Base-by-base conservation (phyloP, 2,329 filamentous ascomycete genomes). In the Cercospora janseana region DNA sequence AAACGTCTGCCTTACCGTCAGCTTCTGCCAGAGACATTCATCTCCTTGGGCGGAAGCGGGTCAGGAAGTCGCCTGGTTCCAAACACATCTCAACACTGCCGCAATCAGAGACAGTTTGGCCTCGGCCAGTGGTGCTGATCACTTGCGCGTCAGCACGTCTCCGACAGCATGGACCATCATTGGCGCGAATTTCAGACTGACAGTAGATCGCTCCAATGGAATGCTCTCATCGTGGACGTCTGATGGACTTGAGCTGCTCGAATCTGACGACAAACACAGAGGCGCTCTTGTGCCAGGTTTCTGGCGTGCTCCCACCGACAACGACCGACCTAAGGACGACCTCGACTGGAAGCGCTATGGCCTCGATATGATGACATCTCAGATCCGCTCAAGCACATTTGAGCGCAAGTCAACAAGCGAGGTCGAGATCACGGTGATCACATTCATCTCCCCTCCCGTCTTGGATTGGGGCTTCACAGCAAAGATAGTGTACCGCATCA, bases 221-320 rank as follows among this genome's bases (percentile, higher is more conserved):
- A 6, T 16, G 43, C 26, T 57, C 18, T 41, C 48, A 3, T 61
- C 55, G 18, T 77, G 77, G 78, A 59, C 62, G 2, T 62, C 67
- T 13, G 61, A 66, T 31, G 63, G 65, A 45, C 55, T 64, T 26
- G 41, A 65, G 0, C 53, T 78, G 0, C 63, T 78, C 8, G 23
- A 32, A n/a, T 20, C 48, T 8, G 27, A 51, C 10, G 18, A 9
- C 13, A 23, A 8, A 13, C 41, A 18, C 15, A 20, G 5, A 31
- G 38, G 35, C n/a, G 32, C 66, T 60, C 67, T 73, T 0, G 62
- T 66, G 6, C 73, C 79, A 1, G 70, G 73, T 8, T 79, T 85
- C 66, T 85, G 80, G 75, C 79, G 82, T 3, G 78, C 82, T 0
- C 75, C 77, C 10, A 86, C 81, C 0, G 79, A 86, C 64, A 86